These are phyloP conservation scores for Fusarium miscanthi DNA, from an alignment of 2,329 filamentous ascomycete species.

Conservation along the genomic window DNA sequence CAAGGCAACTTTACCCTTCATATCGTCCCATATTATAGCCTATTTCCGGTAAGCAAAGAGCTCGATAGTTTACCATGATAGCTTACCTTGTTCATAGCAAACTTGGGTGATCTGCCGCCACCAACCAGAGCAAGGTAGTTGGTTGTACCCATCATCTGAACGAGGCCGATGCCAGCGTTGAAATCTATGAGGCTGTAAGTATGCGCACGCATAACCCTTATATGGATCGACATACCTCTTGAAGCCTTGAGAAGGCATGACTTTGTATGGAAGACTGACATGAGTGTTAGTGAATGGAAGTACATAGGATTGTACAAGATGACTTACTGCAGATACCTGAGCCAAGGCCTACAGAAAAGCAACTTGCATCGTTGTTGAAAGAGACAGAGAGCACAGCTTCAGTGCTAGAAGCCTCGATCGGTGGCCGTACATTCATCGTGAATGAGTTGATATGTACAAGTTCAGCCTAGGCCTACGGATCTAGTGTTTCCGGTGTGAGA, in stretches of 20 bases:
- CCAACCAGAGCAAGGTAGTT: constrained; percentile 92
- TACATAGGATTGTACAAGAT: background rate
- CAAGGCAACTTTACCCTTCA: constrained; percentile 75
- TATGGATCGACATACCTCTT: constrained; percentile 51
- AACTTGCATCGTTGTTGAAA: constrained; percentile 87
- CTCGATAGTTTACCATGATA: background rate
- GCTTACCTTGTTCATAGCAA: constrained; percentile 82
- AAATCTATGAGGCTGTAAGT: constrained; percentile 65
- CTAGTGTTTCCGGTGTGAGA: constrained; percentile 7
- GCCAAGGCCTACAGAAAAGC: constrained; percentile 88
- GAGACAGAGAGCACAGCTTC: constrained; percentile 83
- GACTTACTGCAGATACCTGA: constrained; percentile 83
- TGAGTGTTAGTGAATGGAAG: constrained; percentile 24
- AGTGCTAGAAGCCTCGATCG: constrained; percentile 80
- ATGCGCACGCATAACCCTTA: background rate
- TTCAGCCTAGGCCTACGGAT: constrained; percentile 3
- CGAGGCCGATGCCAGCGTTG: constrained; percentile 83
- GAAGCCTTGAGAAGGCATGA: constrained; percentile 74
- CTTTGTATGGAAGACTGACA: constrained; percentile 76
- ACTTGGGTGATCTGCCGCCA: constrained; percentile 86
- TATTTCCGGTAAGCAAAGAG: constrained; percentile 46
- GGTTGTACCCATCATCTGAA: constrained; percentile 86
- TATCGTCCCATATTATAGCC: constrained; percentile 93
- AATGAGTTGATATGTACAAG: constrained; percentile 21
- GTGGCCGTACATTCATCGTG: constrained; percentile 87